Evolutionary conservation across 208 protist genomes (phyloP), one percentile per base, ranked within the genome.

Genomic region (Polymyxa betae): DNA sequence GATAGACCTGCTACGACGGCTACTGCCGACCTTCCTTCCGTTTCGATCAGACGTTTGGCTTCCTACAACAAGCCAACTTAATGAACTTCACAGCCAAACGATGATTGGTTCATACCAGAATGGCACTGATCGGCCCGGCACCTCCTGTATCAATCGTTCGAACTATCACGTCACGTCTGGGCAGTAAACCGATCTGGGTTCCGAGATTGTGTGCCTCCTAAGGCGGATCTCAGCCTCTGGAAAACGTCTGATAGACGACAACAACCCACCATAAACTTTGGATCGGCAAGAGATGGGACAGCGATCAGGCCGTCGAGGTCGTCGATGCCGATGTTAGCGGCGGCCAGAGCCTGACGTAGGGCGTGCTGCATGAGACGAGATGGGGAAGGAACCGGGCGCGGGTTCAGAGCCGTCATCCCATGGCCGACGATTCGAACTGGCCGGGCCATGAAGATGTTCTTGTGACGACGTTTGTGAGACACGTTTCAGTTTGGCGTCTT

Each of bases 291-390:
- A 0, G 95, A 97, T 5, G 95, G 95, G 0, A 95, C 94, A 12
- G 95, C 95, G n/a, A 97, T 92, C 24, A 97, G 93, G 0, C 90
- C 94, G 29, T 93, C 94, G 0, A 97, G 45, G 54, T 96, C 93
- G 1, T 90, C 89, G 32, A 94, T 88, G 38, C 45, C 29, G 64
- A 97, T 92, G 77, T 94, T 93, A 0, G 94, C 94, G 78, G 95
- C 91, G 0, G 35, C 45, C 38, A 96, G 91, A 0, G 95, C 95
- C 16, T 91, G 77, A n/a, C 92, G 45, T 16, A 97, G 89, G 5
- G 95, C 93, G 43, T 95, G 20, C 60, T 92, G 87, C 82, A 90
- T 90, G 32, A 92, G 60, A 1, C 20, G 5, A 5, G 78, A 90
- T 5, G 90, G 64, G 5, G 38, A 38, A 1, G 77, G 43, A 0